phyloP scores from a whole-genome alignment of 2,329 filamentous ascomycete species.

The Hypoxylon sp. region DNA sequence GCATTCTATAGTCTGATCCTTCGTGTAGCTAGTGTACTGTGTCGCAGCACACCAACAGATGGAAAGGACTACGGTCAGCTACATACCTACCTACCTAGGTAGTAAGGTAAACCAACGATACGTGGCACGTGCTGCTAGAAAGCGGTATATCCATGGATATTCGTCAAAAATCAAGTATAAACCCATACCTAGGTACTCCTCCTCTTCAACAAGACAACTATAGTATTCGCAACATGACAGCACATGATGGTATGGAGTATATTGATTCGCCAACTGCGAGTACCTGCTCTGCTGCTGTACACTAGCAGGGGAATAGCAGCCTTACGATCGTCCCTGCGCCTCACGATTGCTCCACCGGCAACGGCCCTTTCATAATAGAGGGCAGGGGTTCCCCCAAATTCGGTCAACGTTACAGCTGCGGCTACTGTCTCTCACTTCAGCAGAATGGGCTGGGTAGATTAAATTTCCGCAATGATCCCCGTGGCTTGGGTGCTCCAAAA shows the following conservation, averaged over 20 bases:
- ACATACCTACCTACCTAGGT: no score
- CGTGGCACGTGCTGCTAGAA: slow-evolving; percentile 11
- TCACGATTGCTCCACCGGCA: slow-evolving; percentile 21
- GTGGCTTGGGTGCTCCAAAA: slow-evolving; percentile 35
- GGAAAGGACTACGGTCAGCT: slow-evolving; percentile 16
- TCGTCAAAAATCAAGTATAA: slow-evolving; percentile 3
- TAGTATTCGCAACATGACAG: not conserved
- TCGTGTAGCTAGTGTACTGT: slow-evolving; percentile 9
- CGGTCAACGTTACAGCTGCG: slow-evolving; percentile 31
- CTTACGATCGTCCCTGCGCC: slow-evolving; percentile 39
- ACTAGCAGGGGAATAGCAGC: slow-evolving; percentile 24
- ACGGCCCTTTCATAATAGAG: slow-evolving; percentile 24
- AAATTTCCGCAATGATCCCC: slow-evolving; percentile 11
- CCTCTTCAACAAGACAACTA: slow-evolving; percentile 2
- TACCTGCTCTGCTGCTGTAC: not conserved
- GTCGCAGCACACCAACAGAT: slow-evolving; percentile 7
- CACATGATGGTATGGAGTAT: slow-evolving; percentile 4
- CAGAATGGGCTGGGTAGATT: slow-evolving; percentile 26
- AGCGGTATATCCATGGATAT: not conserved
- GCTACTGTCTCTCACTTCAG: slow-evolving; percentile 3
- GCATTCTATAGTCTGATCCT: slow-evolving; percentile 22
- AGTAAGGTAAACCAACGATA: not conserved
- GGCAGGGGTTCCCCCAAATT: slow-evolving; percentile 32
- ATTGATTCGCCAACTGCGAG: not conserved
- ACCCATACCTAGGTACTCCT: not conserved